Evolutionary conservation across 2,329 filamentous ascomycete genomes (phyloP).

Genomic region (Trichoderma brevicompactum): DNA sequence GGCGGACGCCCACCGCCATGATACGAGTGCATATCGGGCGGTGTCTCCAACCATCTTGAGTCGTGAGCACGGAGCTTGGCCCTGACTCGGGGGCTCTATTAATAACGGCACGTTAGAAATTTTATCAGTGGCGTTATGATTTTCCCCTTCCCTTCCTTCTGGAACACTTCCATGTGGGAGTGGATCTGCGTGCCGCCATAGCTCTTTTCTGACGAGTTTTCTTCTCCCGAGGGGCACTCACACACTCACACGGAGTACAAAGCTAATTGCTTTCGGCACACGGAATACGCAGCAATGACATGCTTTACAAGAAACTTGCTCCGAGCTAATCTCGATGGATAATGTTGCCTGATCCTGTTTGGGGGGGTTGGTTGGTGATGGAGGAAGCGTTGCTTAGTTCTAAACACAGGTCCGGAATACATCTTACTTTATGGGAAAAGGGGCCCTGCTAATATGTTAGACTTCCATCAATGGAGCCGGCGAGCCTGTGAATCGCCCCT

Average conservation of each 20-base stretch:
- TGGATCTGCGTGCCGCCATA: constrained; percentile 13
- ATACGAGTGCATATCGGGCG: background rate
- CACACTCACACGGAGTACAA: background rate
- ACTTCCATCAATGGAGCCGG: background rate
- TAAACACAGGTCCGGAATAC: no score
- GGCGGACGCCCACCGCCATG: background rate
- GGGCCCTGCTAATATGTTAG: no score
- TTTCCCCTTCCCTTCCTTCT: constrained; percentile 8
- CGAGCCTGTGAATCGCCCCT: background rate
- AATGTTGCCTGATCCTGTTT: background rate
- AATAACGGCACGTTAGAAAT: background rate
- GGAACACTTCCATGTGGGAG: constrained; percentile 8
- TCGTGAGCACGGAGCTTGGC: background rate
- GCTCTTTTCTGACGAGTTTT: background rate
- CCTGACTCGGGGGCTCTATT: constrained; percentile 7
- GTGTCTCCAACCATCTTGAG: background rate
- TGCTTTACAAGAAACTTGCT: background rate
- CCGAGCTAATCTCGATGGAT: background rate
- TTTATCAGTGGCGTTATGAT: constrained; percentile 15
- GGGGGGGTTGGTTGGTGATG: background rate
- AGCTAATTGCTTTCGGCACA: background rate
- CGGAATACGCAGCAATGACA: background rate
- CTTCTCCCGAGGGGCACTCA: background rate
- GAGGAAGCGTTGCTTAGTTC: background rate
- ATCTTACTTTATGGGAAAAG: no score